A percentile compares a stretch with the other conserved stretches of the same genome.
These are phyloP conservation scores for Amanita pseudoporphyria DNA, from an alignment of 768 basidiomycete species.

Conservation along the genomic window DNA sequence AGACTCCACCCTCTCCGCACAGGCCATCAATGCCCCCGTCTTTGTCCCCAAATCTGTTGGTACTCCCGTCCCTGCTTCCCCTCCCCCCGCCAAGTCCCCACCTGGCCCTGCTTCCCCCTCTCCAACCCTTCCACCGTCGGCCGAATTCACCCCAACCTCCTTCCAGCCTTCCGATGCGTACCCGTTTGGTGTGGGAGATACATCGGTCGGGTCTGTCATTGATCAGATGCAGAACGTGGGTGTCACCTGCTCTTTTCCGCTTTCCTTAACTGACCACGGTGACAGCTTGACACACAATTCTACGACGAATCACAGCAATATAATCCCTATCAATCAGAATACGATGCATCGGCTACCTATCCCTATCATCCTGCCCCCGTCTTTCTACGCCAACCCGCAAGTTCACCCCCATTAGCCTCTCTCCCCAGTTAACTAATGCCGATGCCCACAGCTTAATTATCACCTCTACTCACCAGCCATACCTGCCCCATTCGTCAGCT, in stretches of 20 bases:
- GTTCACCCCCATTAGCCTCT: too few species aligned
- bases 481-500: conserved; percentile 41
- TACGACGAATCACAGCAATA: conserved; percentile 8
- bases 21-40: conserved; percentile 76
- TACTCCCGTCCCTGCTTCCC: conserved; percentile 19
- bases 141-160: conserved; percentile 1
- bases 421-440: neutral
- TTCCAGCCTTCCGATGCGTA: conserved; percentile 19
- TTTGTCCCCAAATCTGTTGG: conserved; percentile 61
- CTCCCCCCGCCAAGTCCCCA: conserved; percentile 9
- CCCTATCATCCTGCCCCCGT: conserved; percentile 2
- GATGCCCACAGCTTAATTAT: conserved; percentile 79
- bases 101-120: neutral
- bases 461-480: conserved; percentile 80
- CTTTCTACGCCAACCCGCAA: conserved; percentile 8
- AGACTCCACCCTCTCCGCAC: conserved; percentile 42
- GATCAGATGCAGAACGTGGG: conserved; percentile 26
- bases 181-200: conserved; percentile 14
- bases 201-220: conserved; percentile 14
- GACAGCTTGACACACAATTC: conserved; percentile 2
- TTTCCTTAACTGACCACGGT: conserved; percentile 4
- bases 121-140: too few species aligned
- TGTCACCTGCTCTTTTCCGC: neutral
- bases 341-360: neutral
- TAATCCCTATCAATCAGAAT: conserved; percentile 8